Base-by-base conservation (phyloP, 768 basidiomycete species). In the Wakefieldia striispora region DNA sequence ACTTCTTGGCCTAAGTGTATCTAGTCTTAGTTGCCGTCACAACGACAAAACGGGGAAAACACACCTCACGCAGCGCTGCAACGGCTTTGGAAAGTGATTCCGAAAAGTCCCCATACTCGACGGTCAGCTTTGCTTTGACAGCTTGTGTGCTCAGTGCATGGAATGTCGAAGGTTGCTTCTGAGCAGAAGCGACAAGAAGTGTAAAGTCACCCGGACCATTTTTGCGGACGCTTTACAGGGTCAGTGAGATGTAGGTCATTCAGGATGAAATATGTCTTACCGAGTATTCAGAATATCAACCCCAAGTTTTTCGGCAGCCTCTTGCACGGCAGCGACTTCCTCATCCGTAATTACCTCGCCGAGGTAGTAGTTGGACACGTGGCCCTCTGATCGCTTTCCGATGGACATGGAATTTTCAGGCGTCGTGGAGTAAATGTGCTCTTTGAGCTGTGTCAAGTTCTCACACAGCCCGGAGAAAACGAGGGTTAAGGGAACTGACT, bases 281-380 rank as follows among this genome's bases (percentile, higher is more conserved):
- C 91, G 82, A 10, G 91, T 94, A 64, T 93, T 93, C 50, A 92
- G 64, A 10, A 90, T 77, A 53, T 89, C 86, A 42, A 94, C 65
- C n/a, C 76, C 80, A 24, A 87, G 73, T 52, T 80, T 81, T 68
- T 94, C 92, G 3, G 88, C 84, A 1, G 83, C 83, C 8, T 72
- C 73, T 64, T 93, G 91, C 20, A 94, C 79, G 1, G 77, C 76
- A 20, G 82, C 81, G 6, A 92, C 89, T 62, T 93, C 92, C 0
- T 81, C 80, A 51, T 91, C 87, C n/a, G 78, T 75, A 19, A 86
- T 81, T 10, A 77, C 63, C 51, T 86, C 77, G 1, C 89, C 90
- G 23, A 85, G 80, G 62, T 95, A 95, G 67, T 94, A 95, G 63
- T 91, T 90, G 26, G 85, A 88, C 45, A 90, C 64, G 51, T 93